Evolutionary conservation across 495 filamentous ascomycete species (phyloP), one percentile per base, ranked within the genome.

Genomic region (Tricharina praecox): DNA sequence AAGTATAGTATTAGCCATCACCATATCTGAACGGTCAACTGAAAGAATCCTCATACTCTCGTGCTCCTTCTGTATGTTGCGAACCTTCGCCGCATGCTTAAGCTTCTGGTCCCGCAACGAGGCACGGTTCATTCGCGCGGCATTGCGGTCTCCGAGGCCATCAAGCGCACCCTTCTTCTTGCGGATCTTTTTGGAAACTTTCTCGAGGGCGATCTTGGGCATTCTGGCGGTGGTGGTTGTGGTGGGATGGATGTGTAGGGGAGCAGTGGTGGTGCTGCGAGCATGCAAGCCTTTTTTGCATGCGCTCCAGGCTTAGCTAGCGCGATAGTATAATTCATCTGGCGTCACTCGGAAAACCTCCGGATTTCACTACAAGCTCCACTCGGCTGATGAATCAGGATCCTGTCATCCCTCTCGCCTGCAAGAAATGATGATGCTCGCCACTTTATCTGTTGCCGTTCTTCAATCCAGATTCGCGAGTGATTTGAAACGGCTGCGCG

Each of bases 101-200:
- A 61, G 36, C 19, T 49, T 57, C 21, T 56, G 47, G n/a, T 61
- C 58, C n/a, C 58, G 48, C 21, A 57, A 37, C 8, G 58, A 44
- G 13, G 58, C 58, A 19, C 51, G 35, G 16, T 50, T 52, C 5
- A 57, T 23, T 11, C 60, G 61, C 20, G 58, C 60, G n/a, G 48
- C 50, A 21, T 61, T 53, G 16, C 58, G 58, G 26, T 50, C 50
- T 3, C 58, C 54, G 4, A 59, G 49, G 1, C 47, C 47, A 24
- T 58, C 48, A n/a, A 59, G 40, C 13, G 43, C 50, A 18, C 56
- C 56, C 23, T 47, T 45, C 40, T 52, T 63, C 33, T 55, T 49
- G 20, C 50, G 58, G 25, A 59, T 59, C 39, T 59, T 58, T 41
- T 59, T 59, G 3, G 48, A 25, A 18, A 59, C 56, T 48, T 59